Conservation (phyloP, 2,329 filamentous ascomycete genomes). For the Epichloe gansuensis region DNA sequence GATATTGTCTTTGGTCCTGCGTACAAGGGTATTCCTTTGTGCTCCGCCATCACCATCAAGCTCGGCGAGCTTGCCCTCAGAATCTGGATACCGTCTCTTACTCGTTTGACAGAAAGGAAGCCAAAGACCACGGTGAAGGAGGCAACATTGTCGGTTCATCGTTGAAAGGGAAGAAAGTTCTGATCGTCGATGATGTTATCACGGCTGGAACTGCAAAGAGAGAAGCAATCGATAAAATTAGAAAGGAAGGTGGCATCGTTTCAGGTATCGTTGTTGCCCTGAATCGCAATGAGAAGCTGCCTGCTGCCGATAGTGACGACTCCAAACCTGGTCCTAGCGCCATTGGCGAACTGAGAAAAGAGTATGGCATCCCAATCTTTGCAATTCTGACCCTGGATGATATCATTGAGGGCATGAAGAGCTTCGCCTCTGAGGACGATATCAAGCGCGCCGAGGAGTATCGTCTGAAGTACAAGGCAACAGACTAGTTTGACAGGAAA, state of each 20-base stretch:
- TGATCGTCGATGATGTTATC: conserved; percentile 95
- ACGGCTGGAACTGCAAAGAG: conserved; percentile 90
- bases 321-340: conserved; percentile 62
- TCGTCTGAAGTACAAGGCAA: conserved; percentile 51
- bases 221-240: conserved; percentile 83
- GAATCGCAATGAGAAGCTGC: conserved; percentile 76
- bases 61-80: conserved; percentile 56
- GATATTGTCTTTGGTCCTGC: conserved; percentile 89
- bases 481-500: conserved; percentile 27
- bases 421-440: conserved; percentile 48
- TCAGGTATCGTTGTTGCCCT: conserved; percentile 82
- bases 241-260: conserved; percentile 70
- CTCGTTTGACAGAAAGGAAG: conserved; percentile 91
- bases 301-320: conserved; percentile 51
- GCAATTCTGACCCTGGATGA: conserved; percentile 77
- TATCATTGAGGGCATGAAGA: conserved; percentile 58
- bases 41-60: conserved; percentile 63
- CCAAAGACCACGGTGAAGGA: conserved; percentile 90
- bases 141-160: conserved; percentile 83
- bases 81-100: conserved; percentile 64
- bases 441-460: conserved; percentile 62
- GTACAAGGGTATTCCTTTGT: conserved; percentile 95
- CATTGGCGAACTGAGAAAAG: conserved; percentile 72
- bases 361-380: conserved; percentile 73
- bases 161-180: conserved; percentile 70